These are phyloP conservation scores for Hypericum androsaemum DNA, from an alignment of 345 rosid genomes.

Conservation along the genomic window DNA sequence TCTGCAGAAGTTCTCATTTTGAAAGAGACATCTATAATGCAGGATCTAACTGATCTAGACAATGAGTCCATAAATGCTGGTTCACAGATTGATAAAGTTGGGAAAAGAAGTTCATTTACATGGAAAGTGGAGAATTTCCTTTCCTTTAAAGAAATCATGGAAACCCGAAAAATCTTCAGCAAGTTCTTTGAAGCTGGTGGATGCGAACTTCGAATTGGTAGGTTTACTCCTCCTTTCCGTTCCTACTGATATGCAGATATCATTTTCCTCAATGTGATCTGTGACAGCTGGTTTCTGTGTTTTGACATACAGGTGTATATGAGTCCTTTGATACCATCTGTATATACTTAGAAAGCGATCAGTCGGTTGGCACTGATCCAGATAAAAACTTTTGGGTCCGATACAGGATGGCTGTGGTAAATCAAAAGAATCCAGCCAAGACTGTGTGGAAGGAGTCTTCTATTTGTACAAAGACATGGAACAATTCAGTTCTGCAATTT, in stretches of 20 bases:
- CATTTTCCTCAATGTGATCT: conserved; percentile 14
- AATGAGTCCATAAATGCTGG: conserved; percentile 34
- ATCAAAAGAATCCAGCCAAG: conserved; percentile 86
- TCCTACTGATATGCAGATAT: conserved; percentile 14
- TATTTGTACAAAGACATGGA: conserved; percentile 99
- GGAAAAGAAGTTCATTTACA: conserved; percentile 77
- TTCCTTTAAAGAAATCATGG: conserved; percentile 98
- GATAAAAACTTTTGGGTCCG: conserved; percentile 99
- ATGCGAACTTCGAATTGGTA: conserved; percentile 98
- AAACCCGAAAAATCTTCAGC: conserved; percentile 97
- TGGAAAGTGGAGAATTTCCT: conserved; percentile 99
- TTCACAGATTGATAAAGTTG: conserved; percentile 42
- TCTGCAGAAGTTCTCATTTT: conserved; percentile 98
- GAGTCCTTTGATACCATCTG: conserved; percentile 99
- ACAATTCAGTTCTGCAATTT: conserved; percentile 95
- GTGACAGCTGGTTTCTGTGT: conserved; percentile 21
- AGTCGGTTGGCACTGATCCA: conserved; percentile 75
- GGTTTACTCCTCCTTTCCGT: conserved; percentile 22
- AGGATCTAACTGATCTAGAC: conserved; percentile 58
- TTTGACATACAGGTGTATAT: conserved; percentile 75
- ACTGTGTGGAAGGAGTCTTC: conserved; percentile 99
- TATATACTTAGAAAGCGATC: conserved; percentile 97
- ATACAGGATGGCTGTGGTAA: conserved; percentile 93
- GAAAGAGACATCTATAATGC: conserved; percentile 80
- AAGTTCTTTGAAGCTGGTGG: conserved; percentile 98